Evolutionary conservation across 2,329 filamentous ascomycete genomes (phyloP).

Genomic region (Arthrobotrys musiformis): DNA sequence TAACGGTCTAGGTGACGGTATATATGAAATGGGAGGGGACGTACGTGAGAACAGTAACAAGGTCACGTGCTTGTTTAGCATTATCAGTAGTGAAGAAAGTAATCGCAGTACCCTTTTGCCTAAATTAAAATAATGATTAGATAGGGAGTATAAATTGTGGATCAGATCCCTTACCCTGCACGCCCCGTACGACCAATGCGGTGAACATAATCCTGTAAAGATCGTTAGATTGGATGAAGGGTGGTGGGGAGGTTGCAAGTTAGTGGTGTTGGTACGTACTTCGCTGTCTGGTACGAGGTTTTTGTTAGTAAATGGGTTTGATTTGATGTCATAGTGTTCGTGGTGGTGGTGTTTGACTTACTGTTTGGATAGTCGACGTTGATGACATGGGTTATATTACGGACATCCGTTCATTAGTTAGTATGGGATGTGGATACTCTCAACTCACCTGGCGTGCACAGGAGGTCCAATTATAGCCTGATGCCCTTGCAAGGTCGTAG

Average conservation of each 20-base stretch:
- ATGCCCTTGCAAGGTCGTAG: slow-evolving; percentile 34
- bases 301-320: background rate
- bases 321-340: background rate
- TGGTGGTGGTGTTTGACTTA: slow-evolving; percentile 39
- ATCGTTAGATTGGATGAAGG: slow-evolving; percentile 78
- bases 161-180: slow-evolving; percentile 71
- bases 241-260: background rate
- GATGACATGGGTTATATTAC: slow-evolving; percentile 99
- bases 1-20: background rate
- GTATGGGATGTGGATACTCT: slow-evolving; percentile 64
- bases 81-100: slow-evolving; percentile 99
- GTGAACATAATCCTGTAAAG: slow-evolving; percentile 97
- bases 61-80: slow-evolving; percentile 94
- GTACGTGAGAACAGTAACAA: slow-evolving; percentile 79
- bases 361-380: slow-evolving; percentile 99
- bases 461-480: slow-evolving; percentile 52
- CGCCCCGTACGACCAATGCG: slow-evolving; percentile 92
- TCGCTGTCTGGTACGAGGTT: slow-evolving; percentile 38
- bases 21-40: background rate
- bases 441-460: slow-evolving; percentile 56
- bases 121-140: slow-evolving; percentile 62
- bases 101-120: slow-evolving; percentile 93
- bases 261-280: slow-evolving; percentile 23
- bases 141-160: background rate
- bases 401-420: slow-evolving; percentile 97